A percentile compares a stretch with the other conserved stretches of the same genome.
phyloP scores from a whole-genome alignment of 2,329 filamentous ascomycete species.

The Xylariales sp. region DNA sequence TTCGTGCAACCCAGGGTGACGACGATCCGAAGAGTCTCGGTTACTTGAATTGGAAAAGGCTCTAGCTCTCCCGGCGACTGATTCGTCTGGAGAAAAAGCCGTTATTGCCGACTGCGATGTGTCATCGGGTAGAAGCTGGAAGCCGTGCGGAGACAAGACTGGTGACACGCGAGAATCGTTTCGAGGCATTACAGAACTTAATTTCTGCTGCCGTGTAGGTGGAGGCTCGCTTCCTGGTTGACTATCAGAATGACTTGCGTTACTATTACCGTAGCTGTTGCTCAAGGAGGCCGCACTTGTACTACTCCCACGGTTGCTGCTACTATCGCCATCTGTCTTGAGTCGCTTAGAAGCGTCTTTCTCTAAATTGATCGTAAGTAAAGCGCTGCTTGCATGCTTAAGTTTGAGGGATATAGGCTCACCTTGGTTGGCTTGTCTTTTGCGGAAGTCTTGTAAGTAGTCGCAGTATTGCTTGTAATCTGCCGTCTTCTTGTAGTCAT shows the following conservation, averaged over 20 bases:
- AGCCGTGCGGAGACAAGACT: slow-evolving; percentile 29
- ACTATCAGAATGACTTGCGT: slow-evolving; percentile 44
- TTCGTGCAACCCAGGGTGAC: slow-evolving; percentile 18
- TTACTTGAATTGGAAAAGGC: slow-evolving; percentile 24
- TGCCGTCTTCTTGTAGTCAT: slow-evolving; percentile 72
- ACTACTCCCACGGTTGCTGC: slow-evolving; percentile 31
- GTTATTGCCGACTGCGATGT: slow-evolving; percentile 36
- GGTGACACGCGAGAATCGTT: slow-evolving; percentile 41
- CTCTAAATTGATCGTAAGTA: slow-evolving; percentile 25
- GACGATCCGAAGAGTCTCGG: slow-evolving; percentile 20
- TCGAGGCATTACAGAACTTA: slow-evolving; percentile 43
- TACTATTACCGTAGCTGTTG: slow-evolving; percentile 32
- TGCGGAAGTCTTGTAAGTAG: slow-evolving; percentile 75
- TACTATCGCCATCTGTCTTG: slow-evolving; percentile 38
- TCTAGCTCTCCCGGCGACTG: slow-evolving; percentile 14
- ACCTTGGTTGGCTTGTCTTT: slow-evolving; percentile 57
- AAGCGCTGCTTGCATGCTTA: slow-evolving; percentile 3
- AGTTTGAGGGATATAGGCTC: slow-evolving; percentile 35
- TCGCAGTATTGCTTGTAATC: slow-evolving; percentile 64
- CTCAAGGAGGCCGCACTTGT: slow-evolving; percentile 36
- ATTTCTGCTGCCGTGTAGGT: slow-evolving; percentile 39
- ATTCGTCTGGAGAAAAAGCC: slow-evolving; percentile 30
- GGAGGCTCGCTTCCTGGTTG: slow-evolving; percentile 44
- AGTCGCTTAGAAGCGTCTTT: slow-evolving; percentile 46
- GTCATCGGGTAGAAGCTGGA: slow-evolving; percentile 37